phyloP scores from a whole-genome alignment of 2,329 filamentous ascomycete genomes.

The Zymoseptoria ardabiliae region DNA sequence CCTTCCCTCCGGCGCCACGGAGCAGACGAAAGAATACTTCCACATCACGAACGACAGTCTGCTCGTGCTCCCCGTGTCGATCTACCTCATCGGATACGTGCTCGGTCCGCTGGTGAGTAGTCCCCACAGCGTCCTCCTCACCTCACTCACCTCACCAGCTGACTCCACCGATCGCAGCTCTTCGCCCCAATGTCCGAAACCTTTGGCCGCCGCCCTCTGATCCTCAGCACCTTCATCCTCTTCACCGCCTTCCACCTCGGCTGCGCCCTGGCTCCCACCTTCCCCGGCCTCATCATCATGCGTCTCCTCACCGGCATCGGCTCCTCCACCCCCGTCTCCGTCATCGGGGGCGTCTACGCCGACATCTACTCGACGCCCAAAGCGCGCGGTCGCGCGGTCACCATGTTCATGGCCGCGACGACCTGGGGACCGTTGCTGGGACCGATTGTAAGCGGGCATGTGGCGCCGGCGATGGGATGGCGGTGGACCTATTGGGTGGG shows the following conservation, averaged over 20 bases:
- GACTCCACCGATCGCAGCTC: slow-evolving; percentile 9
- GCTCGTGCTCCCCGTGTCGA: slow-evolving; percentile 42
- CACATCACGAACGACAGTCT: slow-evolving; percentile 41
- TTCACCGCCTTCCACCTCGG: slow-evolving; percentile 42
- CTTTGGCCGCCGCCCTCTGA: slow-evolving; percentile 40
- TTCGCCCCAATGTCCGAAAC: slow-evolving; percentile 40
- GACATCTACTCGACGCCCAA: slow-evolving; percentile 56
- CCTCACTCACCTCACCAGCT: not conserved
- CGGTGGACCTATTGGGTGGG: slow-evolving; percentile 59
- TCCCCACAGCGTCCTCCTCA: not conserved
- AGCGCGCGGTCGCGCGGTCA: slow-evolving; percentile 53
- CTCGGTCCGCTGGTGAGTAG: slow-evolving; percentile 32
- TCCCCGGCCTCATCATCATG: slow-evolving; percentile 38
- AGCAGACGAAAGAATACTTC: slow-evolving; percentile 53
- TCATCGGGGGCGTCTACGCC: slow-evolving; percentile 56
- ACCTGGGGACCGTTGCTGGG: slow-evolving; percentile 59
- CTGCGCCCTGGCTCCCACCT: slow-evolving; percentile 38
- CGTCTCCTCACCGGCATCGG: slow-evolving; percentile 38
- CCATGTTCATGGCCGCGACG: slow-evolving; percentile 59
- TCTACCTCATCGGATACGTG: slow-evolving; percentile 44
- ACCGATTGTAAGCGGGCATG: slow-evolving; percentile 58
- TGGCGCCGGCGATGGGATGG: slow-evolving; percentile 54
- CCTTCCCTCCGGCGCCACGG: slow-evolving; percentile 56
- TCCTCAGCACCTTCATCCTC: slow-evolving; percentile 45
- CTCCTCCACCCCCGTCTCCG: slow-evolving; percentile 47